Conservation (phyloP, 345 rosid genomes). For the Eucalyptus tenuipes region DNA sequence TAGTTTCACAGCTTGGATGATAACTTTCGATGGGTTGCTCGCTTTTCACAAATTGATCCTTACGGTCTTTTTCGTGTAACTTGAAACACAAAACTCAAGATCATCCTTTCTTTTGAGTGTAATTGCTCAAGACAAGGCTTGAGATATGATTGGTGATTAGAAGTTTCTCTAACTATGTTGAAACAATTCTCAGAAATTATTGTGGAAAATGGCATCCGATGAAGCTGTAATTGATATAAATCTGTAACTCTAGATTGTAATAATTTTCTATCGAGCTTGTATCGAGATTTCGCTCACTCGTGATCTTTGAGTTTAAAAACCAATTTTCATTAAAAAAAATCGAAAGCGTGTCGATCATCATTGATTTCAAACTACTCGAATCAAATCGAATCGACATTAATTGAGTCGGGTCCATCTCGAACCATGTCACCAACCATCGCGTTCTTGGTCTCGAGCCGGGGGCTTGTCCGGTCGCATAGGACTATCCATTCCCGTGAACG, state of each 20-base stretch:
- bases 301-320: background rate
- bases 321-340: too few relatives aligned
- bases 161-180: background rate
- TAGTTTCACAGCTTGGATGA: background rate
- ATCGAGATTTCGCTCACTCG: rapidly evolving
- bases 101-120: background rate
- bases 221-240: too few relatives aligned
- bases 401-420: background rate
- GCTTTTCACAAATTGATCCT: background rate
- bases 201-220: rapidly evolving
- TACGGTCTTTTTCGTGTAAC: background rate
- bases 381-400: background rate
- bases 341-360: rapidly evolving
- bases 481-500: background rate
- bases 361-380: background rate
- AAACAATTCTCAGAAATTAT: rapidly evolving
- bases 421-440: background rate
- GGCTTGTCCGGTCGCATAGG: background rate
- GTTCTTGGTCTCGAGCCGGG: background rate
- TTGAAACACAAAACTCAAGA: background rate
- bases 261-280: background rate
- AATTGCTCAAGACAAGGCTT: background rate
- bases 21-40: rapidly evolving
- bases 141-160: rapidly evolving
- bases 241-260: rapidly evolving